These are phyloP conservation scores for Henckelia pumila DNA, from an alignment of 257 asterid species.

Conservation along the genomic window DNA sequence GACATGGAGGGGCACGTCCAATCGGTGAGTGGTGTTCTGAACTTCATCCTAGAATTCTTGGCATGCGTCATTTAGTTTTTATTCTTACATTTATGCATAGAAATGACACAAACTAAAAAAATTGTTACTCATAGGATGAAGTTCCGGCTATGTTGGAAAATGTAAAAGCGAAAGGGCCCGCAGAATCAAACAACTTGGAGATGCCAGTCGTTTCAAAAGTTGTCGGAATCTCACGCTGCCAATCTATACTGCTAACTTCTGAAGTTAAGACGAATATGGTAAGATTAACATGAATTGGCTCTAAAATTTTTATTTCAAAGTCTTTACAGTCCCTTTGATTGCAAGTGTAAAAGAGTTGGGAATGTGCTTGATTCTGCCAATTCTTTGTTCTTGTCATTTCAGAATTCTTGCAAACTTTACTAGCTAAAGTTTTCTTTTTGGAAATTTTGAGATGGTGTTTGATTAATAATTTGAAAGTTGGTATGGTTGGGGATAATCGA, in stretches of 20 bases:
- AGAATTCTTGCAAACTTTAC: neutral
- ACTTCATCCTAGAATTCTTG: neutral
- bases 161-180: conserved; percentile 24
- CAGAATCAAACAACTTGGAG: conserved; percentile 34
- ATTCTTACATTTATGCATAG: neutral
- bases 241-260: conserved; percentile 48
- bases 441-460: too few species aligned
- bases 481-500: too few species aligned
- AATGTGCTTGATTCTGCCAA: neutral
- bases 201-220: conserved; percentile 40
- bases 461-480: neutral
- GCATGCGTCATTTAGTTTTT: neutral
- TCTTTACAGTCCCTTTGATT: neutral
- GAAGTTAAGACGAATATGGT: conserved; percentile 50
- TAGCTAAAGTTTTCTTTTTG: too few species aligned
- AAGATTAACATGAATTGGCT: conserved; percentile 14
- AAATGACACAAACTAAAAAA: neutral
- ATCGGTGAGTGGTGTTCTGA: conserved; percentile 20
- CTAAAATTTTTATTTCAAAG: neutral
- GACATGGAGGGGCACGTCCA: conserved; percentile 17
- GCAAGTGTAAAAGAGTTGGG: neutral
- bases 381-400: neutral
- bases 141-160: conserved; percentile 22
- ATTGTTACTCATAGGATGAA: conserved; percentile 33
- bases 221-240: conserved; percentile 56